Evolutionary conservation across 305 asterid species (phyloP).

Genomic region (Petunia hybrid): DNA sequence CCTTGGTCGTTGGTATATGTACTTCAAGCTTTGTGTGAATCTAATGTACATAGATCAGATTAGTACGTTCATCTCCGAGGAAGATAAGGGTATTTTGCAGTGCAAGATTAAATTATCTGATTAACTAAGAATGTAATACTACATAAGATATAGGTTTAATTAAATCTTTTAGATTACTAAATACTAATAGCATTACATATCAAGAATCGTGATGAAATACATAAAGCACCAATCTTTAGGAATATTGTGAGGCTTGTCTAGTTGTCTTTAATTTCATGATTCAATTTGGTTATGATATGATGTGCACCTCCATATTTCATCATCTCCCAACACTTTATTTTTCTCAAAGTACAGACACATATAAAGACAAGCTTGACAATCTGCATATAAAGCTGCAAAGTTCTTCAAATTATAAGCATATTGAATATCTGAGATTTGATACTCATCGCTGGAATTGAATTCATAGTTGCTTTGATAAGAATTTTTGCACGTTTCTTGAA

Average conservation of each 20-base stretch:
- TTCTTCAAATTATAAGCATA: constrained; percentile 16
- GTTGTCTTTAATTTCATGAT: constrained; percentile 11
- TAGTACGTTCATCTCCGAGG: not conserved
- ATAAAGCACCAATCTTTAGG: not conserved
- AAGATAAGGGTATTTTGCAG: not conserved
- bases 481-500: not conserved
- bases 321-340: constrained; percentile 21
- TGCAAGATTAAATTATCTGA: not conserved
- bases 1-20: not conserved
- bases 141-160: not conserved
- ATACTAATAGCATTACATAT: not conserved
- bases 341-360: constrained; percentile 5
- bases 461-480: not conserved
- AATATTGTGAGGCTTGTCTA: not conserved
- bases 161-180: not conserved
- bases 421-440: constrained; percentile 18
- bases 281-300: constrained; percentile 26
- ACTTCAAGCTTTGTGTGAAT: not conserved
- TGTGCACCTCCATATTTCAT: constrained; percentile 10
- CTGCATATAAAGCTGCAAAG: constrained; percentile 20
- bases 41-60: not conserved
- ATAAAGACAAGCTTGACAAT: constrained; percentile 25
- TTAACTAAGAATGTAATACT: not conserved
- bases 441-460: not conserved
- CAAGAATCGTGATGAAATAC: not conserved